phyloP scores from a whole-genome alignment of 306 rosid species.

The Dalbergia cultrata region DNA sequence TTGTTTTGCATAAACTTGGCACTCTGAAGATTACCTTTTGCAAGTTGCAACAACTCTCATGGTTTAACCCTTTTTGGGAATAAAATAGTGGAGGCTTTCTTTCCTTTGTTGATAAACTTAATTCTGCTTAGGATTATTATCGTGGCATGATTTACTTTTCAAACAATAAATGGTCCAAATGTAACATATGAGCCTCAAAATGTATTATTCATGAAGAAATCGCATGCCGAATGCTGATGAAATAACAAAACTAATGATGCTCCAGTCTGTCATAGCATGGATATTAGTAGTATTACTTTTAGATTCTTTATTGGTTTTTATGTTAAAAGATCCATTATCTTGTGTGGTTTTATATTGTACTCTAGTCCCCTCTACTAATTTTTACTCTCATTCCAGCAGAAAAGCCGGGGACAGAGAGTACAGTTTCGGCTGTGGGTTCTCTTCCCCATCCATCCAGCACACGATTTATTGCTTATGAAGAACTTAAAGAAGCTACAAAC shows the following conservation, averaged over 20 bases:
- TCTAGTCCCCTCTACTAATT: constrained; percentile 26
- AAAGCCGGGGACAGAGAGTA: constrained; percentile 64
- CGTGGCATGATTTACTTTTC: constrained; percentile 16
- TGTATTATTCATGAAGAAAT: constrained; percentile 20
- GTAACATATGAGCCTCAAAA: constrained; percentile 20
- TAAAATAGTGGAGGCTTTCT: neutral
- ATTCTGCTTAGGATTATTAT: constrained; percentile 21
- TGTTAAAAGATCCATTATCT: constrained; percentile 14
- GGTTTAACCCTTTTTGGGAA: neutral
- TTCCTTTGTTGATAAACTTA: constrained; percentile 35
- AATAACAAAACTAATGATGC: constrained; percentile 1
- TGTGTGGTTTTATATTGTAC: constrained; percentile 10
- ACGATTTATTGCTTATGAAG: constrained; percentile 90
- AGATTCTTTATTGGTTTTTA: neutral
- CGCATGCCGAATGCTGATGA: neutral
- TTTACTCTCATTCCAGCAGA: constrained; percentile 53
- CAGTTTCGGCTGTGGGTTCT: constrained; percentile 65
- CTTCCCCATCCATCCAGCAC: constrained; percentile 93
- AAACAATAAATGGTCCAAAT: constrained; percentile 3
- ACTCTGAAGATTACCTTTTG: no score
- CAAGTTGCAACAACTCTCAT: no score
- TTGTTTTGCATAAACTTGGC: neutral
- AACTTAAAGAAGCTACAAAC: constrained; percentile 94
- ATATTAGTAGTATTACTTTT: neutral
- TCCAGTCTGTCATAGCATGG: constrained; percentile 13